Conservation (phyloP, 306 rosid genomes). For the Casuarina cunninghamiana region DNA sequence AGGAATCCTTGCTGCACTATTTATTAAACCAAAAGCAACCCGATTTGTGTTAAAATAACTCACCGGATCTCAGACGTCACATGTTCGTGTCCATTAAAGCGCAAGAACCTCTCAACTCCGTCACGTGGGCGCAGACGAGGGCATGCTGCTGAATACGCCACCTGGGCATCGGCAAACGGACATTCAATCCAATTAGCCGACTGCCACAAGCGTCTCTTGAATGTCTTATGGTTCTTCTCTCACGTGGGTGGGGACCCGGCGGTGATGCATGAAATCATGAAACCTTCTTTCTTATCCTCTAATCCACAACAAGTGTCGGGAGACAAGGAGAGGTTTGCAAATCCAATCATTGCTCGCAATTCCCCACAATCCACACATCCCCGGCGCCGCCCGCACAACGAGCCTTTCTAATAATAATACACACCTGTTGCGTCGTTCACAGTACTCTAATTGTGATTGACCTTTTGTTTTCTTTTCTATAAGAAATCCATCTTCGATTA, state of each 20-base stretch:
- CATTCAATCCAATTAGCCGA: no score
- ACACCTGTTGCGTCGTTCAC: no score
- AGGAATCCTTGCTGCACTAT: conserved; percentile 16
- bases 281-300: conserved; percentile 27
- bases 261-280: conserved; percentile 34
- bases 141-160: background rate
- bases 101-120: conserved; percentile 6
- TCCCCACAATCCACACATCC: conserved; percentile 35
- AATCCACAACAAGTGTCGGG: conserved; percentile 30
- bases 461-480: no score
- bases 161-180: no score
- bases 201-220: conserved; percentile 1
- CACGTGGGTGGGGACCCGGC: conserved; percentile 50
- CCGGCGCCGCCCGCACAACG: background rate
- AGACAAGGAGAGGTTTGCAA: conserved; percentile 21
- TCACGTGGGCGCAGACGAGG: conserved; percentile 30
- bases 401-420: no score
- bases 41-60: no score
- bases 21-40: no score
- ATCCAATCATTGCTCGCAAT: conserved; percentile 38
- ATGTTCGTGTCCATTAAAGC: conserved; percentile 3
- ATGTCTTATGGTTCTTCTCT: conserved; percentile 24
- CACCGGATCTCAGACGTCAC: conserved; percentile 19
- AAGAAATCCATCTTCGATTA: no score
- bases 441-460: no score